Evolutionary conservation across 495 filamentous ascomycete species (phyloP), one percentile per base, ranked within the genome.

Genomic region (Jackrogersella minutella): DNA sequence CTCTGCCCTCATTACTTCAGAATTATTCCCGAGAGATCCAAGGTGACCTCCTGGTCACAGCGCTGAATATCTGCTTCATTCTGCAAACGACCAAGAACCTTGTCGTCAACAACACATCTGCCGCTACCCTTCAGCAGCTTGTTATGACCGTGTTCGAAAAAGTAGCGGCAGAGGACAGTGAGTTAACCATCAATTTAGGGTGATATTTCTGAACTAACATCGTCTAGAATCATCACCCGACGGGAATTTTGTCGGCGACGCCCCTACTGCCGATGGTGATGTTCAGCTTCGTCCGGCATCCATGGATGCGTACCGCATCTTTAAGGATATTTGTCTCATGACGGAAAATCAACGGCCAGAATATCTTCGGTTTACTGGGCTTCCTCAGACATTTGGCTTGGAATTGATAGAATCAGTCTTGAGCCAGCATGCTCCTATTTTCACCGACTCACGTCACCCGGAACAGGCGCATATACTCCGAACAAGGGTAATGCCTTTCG

Each of bases 141-240:
- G 89, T 98, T 5, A 91, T 92, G 47, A 90, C 90, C 4, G 90
- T 93, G 1, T 98, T 96, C 78, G 96, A 99, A 75, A 93, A 94
- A 75, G 91, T 97, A 1, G 85, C 87, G 0, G 76, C 78, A 43
- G 93, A 97, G 80, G 92, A 97, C 74, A 87, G 90, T 89, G 78
- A 70, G 81, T 72, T 7, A 2, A 17, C 24, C 11, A 26, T 40
- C 3, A 6, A 73, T 14, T 6, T 50, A 65, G 8, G 14, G 63
- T 10, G 13, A 1, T 22, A 46, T 8, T 3, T 16, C 6, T 26
- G 13, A 47, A 16, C 65, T 74, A 57, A 73, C 33, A 13, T 14
- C 2, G 13, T 37, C 43, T 17, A 80, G 78, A 73, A 50, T 79
- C 78, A 65, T 73, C 81, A 5, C 71, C 80, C 11, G 81, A 90